These are phyloP conservation scores for Glycine latifolia DNA, from an alignment of 306 rosid species.

Conservation along the genomic window DNA sequence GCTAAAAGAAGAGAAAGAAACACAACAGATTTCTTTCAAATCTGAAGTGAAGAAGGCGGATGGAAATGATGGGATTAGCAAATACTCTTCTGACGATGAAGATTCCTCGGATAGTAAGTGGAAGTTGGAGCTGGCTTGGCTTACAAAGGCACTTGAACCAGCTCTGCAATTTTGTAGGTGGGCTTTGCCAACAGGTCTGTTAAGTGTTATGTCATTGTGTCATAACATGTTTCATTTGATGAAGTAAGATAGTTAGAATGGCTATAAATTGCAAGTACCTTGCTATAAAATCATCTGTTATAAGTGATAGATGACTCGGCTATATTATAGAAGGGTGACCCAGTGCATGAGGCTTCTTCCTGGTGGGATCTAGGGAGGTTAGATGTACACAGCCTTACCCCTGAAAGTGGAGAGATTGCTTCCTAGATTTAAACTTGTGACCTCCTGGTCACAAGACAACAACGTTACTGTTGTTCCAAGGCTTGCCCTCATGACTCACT, in stretches of 20 bases:
- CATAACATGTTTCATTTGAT: conserved; percentile 45
- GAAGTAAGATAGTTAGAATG: conserved; percentile 26
- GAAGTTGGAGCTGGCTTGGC: conserved; percentile 88
- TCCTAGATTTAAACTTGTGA: background rate
- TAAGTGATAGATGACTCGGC: conserved; percentile 7
- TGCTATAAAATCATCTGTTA: conserved; percentile 21
- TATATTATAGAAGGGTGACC: background rate
- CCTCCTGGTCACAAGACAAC: background rate
- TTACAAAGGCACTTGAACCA: conserved; percentile 84
- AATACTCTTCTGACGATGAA: conserved; percentile 62
- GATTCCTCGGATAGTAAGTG: conserved; percentile 63
- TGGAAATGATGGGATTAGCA: conserved; percentile 46
- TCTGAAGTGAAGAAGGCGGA: conserved; percentile 51
- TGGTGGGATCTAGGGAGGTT: too few species aligned
- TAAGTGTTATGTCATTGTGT: conserved; percentile 49
- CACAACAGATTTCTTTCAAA: conserved; percentile 49
- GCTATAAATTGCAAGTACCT: conserved; percentile 39
- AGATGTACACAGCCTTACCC: too few species aligned
- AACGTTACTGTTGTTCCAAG: background rate
- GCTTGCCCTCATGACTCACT: background rate
- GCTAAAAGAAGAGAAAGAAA: conserved; percentile 47
- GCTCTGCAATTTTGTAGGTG: conserved; percentile 88
- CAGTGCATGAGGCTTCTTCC: background rate
- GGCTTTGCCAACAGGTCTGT: conserved; percentile 92
- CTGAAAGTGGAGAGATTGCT: background rate